Base-by-base conservation (phyloP, 139 green algal genomes). In the Micractinium conductrix region DNA sequence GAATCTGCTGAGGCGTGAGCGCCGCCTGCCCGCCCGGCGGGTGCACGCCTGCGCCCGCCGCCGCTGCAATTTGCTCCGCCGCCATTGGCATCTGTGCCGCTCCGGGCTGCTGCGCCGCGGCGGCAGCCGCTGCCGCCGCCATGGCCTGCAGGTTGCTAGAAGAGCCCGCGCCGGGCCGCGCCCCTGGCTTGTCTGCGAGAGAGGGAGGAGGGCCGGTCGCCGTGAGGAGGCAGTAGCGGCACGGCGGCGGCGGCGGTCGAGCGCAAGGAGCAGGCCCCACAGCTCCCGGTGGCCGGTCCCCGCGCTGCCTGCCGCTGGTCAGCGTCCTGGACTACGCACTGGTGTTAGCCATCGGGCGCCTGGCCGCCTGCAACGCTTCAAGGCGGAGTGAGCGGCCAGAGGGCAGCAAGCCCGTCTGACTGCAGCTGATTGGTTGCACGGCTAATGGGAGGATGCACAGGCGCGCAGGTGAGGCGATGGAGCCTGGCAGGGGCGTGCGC, bases 181-280 rank as follows among this genome's bases (percentile, higher is more conserved):
- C 75, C 9, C 60, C 60, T 9, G 38, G 78, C 60, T 83, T 73
- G 60, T 74, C 78, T 75, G 78, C 78, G 35, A 35, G 14, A 21
- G 45, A 40, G 30, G 33, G 43, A 78, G 43, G n/a, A 63, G 12
- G 43, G n/a, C n/a, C n/a, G n/a, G n/a, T n/a, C n/a, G n/a, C n/a
- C 42, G 30, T 60, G 35, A 3, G 48, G 35, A 21, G 22, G 50
- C 28, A 44, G 0, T 19, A 37, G 50, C 48, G 48, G 14, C 16
- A 17, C 21, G 35, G 48, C 37, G 33, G 35, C 45, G 35, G 48
- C 22, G 6, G n/a, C 4, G 30, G 72, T 35, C 24, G 7, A 40
- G 65, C 65, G 21, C 9, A 70, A 8, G 33, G 65, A 26, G 33
- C 33, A 44, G n/a, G 65, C 1, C 21, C 26, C 58, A 37, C 19